These are phyloP conservation scores for Tricholoma bakamatsutake DNA, from an alignment of 768 basidiomycete genomes.

Conservation along the genomic window DNA sequence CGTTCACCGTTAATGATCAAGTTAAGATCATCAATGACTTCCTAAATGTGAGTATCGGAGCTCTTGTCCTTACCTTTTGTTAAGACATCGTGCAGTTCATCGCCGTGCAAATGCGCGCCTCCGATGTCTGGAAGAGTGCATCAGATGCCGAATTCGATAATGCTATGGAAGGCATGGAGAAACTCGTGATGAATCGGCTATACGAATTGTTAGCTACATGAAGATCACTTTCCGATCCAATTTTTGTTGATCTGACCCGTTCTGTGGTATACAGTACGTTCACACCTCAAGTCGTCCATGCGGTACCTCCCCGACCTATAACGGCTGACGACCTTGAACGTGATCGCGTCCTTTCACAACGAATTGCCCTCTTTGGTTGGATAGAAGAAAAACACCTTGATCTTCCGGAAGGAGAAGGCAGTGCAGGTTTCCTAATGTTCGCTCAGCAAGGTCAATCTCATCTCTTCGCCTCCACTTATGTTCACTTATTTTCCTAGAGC, in stretches of 20 bases:
- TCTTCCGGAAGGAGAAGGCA: constrained; percentile 70
- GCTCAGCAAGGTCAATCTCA: constrained; percentile 69
- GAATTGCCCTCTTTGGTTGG: constrained; percentile 91
- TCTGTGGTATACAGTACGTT: constrained; percentile 61
- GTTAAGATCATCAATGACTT: constrained; percentile 96
- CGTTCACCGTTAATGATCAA: constrained; percentile 90
- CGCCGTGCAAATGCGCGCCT: constrained; percentile 75
- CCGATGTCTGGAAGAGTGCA: constrained; percentile 76
- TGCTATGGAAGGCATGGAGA: constrained; percentile 98
- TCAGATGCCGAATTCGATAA: constrained; percentile 89
- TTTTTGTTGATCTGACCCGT: constrained; percentile 6
- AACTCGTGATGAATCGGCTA: constrained; percentile 96
- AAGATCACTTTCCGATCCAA: background rate
- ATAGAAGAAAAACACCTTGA: constrained; percentile 86
- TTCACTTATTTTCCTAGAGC: constrained; percentile 42
- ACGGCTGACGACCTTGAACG: constrained; percentile 96
- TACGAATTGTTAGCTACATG: constrained; percentile 78
- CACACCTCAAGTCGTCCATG: constrained; percentile 72
- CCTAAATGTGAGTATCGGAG: constrained; percentile 51
- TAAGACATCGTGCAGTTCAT: constrained; percentile 64
- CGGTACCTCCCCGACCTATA: constrained; percentile 65
- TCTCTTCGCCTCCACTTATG: background rate
- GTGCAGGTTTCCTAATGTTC: constrained; percentile 81
- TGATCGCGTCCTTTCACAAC: constrained; percentile 84
- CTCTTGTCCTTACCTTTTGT: background rate